Evolutionary conservation across 768 basidiomycete genomes (phyloP).

Genomic region (Rhizopogon salebrosus): DNA sequence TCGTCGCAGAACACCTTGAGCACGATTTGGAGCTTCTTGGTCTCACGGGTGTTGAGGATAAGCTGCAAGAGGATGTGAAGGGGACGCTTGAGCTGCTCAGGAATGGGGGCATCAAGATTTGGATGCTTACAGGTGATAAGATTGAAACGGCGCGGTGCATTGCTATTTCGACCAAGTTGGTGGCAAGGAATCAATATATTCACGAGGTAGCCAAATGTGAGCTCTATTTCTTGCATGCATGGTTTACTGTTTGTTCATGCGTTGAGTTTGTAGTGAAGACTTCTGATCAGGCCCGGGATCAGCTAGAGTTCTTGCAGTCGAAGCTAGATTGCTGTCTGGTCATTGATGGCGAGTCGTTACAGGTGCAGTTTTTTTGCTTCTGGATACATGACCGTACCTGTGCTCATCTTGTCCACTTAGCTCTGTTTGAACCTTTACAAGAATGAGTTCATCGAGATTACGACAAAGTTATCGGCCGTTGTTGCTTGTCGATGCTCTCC

Average conservation of each 20-base stretch:
- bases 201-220: slow-evolving; percentile 91
- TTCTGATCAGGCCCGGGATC: slow-evolving; percentile 73
- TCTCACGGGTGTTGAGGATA: slow-evolving; percentile 98
- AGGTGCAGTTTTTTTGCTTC: slow-evolving; percentile 42
- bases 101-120: slow-evolving; percentile 97
- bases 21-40: slow-evolving; percentile 88
- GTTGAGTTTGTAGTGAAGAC: slow-evolving; percentile 64
- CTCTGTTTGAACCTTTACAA: slow-evolving; percentile 88
- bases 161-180: slow-evolving; percentile 94
- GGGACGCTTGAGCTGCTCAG: slow-evolving; percentile 86
- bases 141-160: slow-evolving; percentile 99
- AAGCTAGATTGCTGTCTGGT: slow-evolving; percentile 97
- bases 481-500: slow-evolving; percentile 98
- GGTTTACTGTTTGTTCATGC: slow-evolving; percentile 2
- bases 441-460: slow-evolving; percentile 92
- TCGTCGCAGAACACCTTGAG: slow-evolving; percentile 76
- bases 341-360: slow-evolving; percentile 95
- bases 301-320: slow-evolving; percentile 89
- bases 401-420: slow-evolving; percentile 33
- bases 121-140: slow-evolving; percentile 99
- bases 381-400: background rate
- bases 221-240: slow-evolving; percentile 3
- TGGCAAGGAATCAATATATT: slow-evolving; percentile 94
- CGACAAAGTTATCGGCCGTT: slow-evolving; percentile 92
- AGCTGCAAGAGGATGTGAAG: slow-evolving; percentile 95